Base-by-base conservation (phyloP, 2,329 filamentous ascomycete genomes). In the Penicillium expansum region DNA sequence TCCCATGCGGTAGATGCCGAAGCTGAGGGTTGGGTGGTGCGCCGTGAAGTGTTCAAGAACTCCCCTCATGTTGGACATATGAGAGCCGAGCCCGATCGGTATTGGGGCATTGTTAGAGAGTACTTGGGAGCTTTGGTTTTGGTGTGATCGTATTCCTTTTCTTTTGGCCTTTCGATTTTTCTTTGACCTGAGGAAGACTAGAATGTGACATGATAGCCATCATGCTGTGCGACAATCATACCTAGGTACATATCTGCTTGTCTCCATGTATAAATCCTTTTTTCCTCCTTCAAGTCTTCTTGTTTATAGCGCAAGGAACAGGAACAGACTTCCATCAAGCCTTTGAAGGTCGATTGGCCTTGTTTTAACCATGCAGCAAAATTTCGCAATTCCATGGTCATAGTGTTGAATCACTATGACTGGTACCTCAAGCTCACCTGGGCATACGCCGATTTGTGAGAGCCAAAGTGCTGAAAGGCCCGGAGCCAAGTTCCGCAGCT, bases 11-110 rank as follows among this genome's bases (percentile, higher is more conserved):
- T 47, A 9, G 59, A 70, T 13, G 69, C 75, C 27, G 70, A 69
- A 55, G 48, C 61, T 3, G 69, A 60, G 50, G 69, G 71, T 1
- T 74, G 71, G 61, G 27, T 49, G 11, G 76, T 78, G 16, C 59
- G 60, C 20, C 66, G 65, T 42, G 75, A 76, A 53, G 67, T 68
- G 56, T 77, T 76, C 48, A 49, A 62, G n/a, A 71, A 67, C 0
- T 68, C 73, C 27, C 62, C 67, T 39, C 76, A 78, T 69, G 75
- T 77, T 50, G 69, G 64, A 13, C 73, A 76, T 67, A 76, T 77
- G 74, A 69, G 64, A 56, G 56, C 56, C 3, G 71, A 75, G 50
- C 72, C 71, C 4, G 69, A 67, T 37, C 65, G 75, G 30, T 77
- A 78, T 57, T 78, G 76, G 76, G 55, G 51, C 3, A 68, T 76